Base-by-base conservation (phyloP, 495 filamentous ascomycete genomes). In the Pseudoneurospora amorphoporcata region DNA sequence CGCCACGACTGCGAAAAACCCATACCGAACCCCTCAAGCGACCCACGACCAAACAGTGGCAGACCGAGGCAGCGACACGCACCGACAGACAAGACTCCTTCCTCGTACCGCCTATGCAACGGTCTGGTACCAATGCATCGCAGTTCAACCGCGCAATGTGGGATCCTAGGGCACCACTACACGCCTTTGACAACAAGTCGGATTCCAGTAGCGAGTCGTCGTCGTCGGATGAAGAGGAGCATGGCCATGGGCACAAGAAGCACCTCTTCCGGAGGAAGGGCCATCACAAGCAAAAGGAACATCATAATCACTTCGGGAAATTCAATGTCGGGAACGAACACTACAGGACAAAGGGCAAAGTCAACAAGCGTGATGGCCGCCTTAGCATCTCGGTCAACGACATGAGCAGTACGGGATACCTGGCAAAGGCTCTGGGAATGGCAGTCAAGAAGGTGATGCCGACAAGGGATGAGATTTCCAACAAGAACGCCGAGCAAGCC, bases 331-430 rank as follows among this genome's bases (percentile, higher is more conserved):
- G 80, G n/a, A 89, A 93, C 75, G 84, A 90, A 2, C 78, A 90
- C 38, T 92, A 89, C 80, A 84, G 78, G 19, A 91, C 89, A 2
- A 87, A 85, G 41, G 91, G 91, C n/a, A 87, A 83, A 65, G 84
- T 93, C 14, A 89, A 86, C 0, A 89, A 87, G 78, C 84, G 79
- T n/a, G 92, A 93, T 77, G 92, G 91, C 8, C 84, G 92, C 35
- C 81, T 94, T 17, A 87, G 85, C 70, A 91, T 94, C 70, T 88
- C 87, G n/a, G 82, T 93, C 77, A 89, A 90, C 70, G 88, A 92
- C 76, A 88, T 87, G 3, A 85, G 83, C 69, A 89, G 89, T 71
- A 87, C 80, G 4, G 90, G 90, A 5, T 92, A 91, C 75, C 81
- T 92, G 43, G 89, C 90, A 29, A 91, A 91, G 75, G 88, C 89